phyloP scores from a whole-genome alignment of 192 early-diverging fungal genomes.

The Rhizophagus clarus region DNA sequence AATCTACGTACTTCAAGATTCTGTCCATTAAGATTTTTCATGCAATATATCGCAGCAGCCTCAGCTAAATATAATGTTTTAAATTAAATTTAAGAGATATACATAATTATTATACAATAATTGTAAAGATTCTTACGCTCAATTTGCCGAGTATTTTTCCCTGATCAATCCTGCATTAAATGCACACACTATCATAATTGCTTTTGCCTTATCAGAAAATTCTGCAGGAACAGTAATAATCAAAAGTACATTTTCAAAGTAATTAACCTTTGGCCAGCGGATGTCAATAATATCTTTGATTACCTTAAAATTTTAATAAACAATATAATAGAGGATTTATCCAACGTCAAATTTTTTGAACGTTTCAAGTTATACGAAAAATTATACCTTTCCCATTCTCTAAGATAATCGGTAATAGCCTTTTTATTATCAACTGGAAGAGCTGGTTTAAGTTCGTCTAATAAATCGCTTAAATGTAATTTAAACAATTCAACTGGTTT shows the following conservation, averaged over 20 bases:
- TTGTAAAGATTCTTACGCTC: background rate
- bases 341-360: too few relatives aligned
- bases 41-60: conserved; percentile 10
- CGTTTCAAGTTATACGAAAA: too few relatives aligned
- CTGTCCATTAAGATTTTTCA: background rate
- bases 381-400: background rate
- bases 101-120: background rate
- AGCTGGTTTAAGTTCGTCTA: background rate
- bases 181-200: conserved; percentile 53
- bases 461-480: background rate
- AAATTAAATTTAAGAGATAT: background rate
- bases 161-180: conserved; percentile 51
- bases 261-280: background rate
- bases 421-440: background rate
- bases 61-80: background rate
- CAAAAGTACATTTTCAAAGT: background rate
- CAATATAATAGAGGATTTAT: too few relatives aligned
- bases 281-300: background rate
- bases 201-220: conserved; percentile 39
- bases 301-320: background rate
- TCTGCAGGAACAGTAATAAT: conserved; percentile 8
- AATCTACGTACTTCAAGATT: background rate
- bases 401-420: conserved; percentile 11
- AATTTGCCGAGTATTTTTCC: background rate
- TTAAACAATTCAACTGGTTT: conserved; percentile 22